Base-by-base conservation (phyloP, 352 stramenopile species). In the Hyaloperonospora arabidopsidis region DNA sequence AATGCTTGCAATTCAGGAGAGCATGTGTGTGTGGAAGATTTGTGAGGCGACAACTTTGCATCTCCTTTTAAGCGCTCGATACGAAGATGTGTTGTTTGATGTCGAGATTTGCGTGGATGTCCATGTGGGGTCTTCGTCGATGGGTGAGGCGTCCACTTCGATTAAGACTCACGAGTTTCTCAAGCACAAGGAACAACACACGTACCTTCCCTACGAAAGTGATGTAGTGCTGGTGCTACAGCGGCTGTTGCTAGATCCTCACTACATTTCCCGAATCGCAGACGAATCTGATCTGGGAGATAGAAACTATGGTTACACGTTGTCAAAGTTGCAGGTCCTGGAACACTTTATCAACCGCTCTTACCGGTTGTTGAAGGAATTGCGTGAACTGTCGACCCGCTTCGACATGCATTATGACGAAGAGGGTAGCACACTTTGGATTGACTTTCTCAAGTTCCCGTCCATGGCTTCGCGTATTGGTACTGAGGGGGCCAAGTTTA, bases 361-460 rank as follows among this genome's bases (percentile, higher is more conserved):
- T 4, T 85, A 78, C 48, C 69, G 69, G 12, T 72, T 86, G 43
- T 56, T 89, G 44, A 66, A 61, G 13, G 76, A 87, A 18, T 46
- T 90, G 29, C 77, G 79, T 14, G 49, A 65, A 12, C 64, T 90
- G 7, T 90, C 79, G 32, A 76, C 66, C 7, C 58, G 65, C 45
- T 85, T 78, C 52, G 56, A 61, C 3, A 59, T 87, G 59, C 63
- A 68, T 18, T 77, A 84, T 41, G 62, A 73, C 39, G 45, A 65
- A 29, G 58, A 82, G 11, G 51, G 69, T 15, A 68, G 62, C 23
- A 64, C 66, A 23, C 57, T 90, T 1, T 87, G 74, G 72, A 59
- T 85, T 32, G 72, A 87, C 44, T 88, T 90, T 44, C 49, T 84
- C 23, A 78, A 79, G 45, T 87, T 87, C 34, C 72, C 77, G 5